Percentiles rank a stretch among this genome's conserved stretches.
These are phyloP conservation scores for Rhizopus arrhizus DNA, from an alignment of 371 early-diverging fungal species.

Conservation along the genomic window DNA sequence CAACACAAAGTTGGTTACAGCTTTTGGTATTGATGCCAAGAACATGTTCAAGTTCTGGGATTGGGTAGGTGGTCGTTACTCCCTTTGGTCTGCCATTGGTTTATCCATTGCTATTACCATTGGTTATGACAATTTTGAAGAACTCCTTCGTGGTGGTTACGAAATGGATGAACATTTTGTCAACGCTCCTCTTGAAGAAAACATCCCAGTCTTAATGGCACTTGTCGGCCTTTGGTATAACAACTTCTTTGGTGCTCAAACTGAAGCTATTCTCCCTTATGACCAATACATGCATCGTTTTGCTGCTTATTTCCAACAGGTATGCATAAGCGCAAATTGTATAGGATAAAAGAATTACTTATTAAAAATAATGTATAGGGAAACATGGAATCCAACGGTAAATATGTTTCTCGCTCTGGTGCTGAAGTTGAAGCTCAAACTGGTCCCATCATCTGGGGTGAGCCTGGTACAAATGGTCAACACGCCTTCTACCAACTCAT, in stretches of 20 bases:
- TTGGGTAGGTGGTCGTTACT: slow-evolving; percentile 99
- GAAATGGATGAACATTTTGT: slow-evolving; percentile 97
- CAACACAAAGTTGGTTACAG: slow-evolving; percentile 88
- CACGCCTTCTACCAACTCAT: slow-evolving; percentile 99
- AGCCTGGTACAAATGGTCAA: slow-evolving; percentile 99
- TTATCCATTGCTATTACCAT: slow-evolving; percentile 95
- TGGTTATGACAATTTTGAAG: slow-evolving; percentile 95
- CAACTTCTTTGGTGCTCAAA: slow-evolving; percentile 94
- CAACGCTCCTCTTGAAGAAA: slow-evolving; percentile 84
- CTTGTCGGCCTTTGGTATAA: slow-evolving; percentile 98
- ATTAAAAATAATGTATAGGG: slow-evolving; percentile 54
- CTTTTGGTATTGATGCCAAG: slow-evolving; percentile 89
- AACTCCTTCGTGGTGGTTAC: slow-evolving; percentile 92
- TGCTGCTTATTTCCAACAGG: slow-evolving; percentile 97
- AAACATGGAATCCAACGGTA: slow-evolving; percentile 99
- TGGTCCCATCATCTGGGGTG: slow-evolving; percentile 99
- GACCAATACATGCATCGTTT: slow-evolving; percentile 98
- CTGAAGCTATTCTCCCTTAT: slow-evolving; percentile 96
- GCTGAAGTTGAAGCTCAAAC: slow-evolving; percentile 80
- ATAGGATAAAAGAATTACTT: neutral
- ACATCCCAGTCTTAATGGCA: slow-evolving; percentile 92
- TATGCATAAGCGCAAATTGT: slow-evolving; percentile 7
- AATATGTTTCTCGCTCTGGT: slow-evolving; percentile 86
- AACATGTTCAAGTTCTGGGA: slow-evolving; percentile 99
- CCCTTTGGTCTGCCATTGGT: slow-evolving; percentile 99